Evolutionary conservation across 768 basidiomycete species (phyloP).

Genomic region (Daedaleopsis sinensis): DNA sequence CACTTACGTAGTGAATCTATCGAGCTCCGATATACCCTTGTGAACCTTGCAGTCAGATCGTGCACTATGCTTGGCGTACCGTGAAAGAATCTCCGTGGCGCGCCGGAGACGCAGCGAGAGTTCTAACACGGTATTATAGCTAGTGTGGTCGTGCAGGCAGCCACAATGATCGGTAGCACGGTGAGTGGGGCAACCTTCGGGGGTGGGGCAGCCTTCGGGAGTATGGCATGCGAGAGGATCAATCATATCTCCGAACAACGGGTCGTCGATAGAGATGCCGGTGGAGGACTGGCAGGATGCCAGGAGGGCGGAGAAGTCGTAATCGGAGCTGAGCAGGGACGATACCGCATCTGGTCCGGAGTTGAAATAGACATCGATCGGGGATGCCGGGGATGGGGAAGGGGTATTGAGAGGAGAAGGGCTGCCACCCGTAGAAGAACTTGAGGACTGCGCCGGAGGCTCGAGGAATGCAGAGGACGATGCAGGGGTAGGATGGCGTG

Average conservation of each 20-base stretch:
- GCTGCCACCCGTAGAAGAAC: slow-evolving; percentile 9
- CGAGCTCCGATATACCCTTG: slow-evolving; percentile 53
- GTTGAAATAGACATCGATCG: slow-evolving; percentile 16
- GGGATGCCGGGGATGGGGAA: slow-evolving; percentile 25
- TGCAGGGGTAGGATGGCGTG: slow-evolving; percentile 5
- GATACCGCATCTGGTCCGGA: slow-evolving; percentile 4
- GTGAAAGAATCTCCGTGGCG: slow-evolving; percentile 56
- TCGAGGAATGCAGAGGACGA: slow-evolving; percentile 14
- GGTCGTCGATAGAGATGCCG: slow-evolving; percentile 15
- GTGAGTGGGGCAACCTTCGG: slow-evolving; percentile 13
- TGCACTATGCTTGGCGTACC: slow-evolving; percentile 43
- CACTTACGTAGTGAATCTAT: slow-evolving; percentile 55
- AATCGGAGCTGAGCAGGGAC: slow-evolving; percentile 17
- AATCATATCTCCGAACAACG: slow-evolving; percentile 27
- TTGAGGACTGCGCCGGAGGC: background rate
- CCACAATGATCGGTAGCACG: slow-evolving; percentile 49
- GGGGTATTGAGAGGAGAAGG: slow-evolving; percentile 29
- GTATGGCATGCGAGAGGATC: slow-evolving; percentile 23
- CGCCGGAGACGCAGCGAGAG: slow-evolving; percentile 65
- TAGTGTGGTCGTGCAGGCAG: slow-evolving; percentile 56
- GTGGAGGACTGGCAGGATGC: slow-evolving; percentile 20
- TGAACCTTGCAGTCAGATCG: slow-evolving; percentile 38
- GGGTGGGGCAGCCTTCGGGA: slow-evolving; percentile 14
- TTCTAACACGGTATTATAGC: slow-evolving; percentile 63
- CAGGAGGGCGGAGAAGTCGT: slow-evolving; percentile 28